These are phyloP conservation scores for Coemansia sp. DNA, from an alignment of 192 early-diverging fungal genomes.

Conservation along the genomic window DNA sequence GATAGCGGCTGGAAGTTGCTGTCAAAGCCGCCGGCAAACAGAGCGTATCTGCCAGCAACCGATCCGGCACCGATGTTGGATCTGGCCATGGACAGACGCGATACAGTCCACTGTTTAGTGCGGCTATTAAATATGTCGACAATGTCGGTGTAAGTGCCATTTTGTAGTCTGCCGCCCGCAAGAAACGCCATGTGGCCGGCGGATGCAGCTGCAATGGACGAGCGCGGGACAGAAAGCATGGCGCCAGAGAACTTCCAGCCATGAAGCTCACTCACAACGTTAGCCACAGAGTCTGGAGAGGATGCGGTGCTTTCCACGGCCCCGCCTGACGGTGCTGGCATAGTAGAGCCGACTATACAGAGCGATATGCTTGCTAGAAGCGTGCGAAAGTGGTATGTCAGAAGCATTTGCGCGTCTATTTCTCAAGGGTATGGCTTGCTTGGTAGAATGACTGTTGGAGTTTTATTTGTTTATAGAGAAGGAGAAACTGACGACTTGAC, in stretches of 20 bases:
- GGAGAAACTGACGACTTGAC: not conserved
- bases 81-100: conserved; percentile 30
- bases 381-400: not conserved
- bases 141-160: conserved; percentile 33
- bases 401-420: conserved; percentile 3
- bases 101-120: conserved; percentile 34
- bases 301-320: not conserved
- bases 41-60: conserved; percentile 42
- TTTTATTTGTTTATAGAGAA: not conserved
- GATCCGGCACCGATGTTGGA: conserved; percentile 42
- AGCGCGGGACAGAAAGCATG: conserved; percentile 42
- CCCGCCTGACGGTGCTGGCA: not conserved
- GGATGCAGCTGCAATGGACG: conserved; percentile 35
- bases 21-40: conserved; percentile 55
- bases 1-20: conserved; percentile 28
- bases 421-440: not conserved
- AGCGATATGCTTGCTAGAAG: not conserved
- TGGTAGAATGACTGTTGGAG: not conserved
- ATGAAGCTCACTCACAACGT: conserved; percentile 11
- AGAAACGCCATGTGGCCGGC: conserved; percentile 45
- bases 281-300: not conserved
- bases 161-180: conserved; percentile 48
- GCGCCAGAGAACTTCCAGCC: conserved; percentile 37
- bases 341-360: not conserved
- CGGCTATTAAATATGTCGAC: conserved; percentile 49